These are phyloP conservation scores for Scleroderma bovista DNA, from an alignment of 768 basidiomycete genomes.

Conservation along the genomic window DNA sequence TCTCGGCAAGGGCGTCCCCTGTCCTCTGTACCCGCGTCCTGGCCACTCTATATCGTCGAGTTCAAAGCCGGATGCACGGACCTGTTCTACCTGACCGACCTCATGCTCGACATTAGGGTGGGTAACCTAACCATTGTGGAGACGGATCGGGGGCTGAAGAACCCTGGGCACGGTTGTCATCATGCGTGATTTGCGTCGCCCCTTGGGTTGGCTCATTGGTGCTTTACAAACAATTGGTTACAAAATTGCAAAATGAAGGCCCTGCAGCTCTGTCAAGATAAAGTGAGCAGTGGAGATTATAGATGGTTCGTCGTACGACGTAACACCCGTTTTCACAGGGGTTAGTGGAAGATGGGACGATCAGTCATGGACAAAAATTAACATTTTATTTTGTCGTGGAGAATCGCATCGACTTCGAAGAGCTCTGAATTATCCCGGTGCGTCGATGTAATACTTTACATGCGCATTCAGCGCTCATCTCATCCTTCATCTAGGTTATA, in stretches of 20 bases:
- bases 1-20: slow-evolving; percentile 90
- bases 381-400: no score
- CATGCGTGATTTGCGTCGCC: slow-evolving; percentile 62
- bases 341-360: slow-evolving; percentile 37
- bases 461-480: slow-evolving; percentile 1
- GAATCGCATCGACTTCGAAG: no score
- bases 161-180: slow-evolving; percentile 87
- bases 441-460: slow-evolving; percentile 2
- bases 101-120: slow-evolving; percentile 56
- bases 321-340: background rate
- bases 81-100: slow-evolving; percentile 84
- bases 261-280: no score
- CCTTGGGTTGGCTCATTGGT: slow-evolving; percentile 9
- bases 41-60: slow-evolving; percentile 93
- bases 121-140: slow-evolving; percentile 96
- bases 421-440: slow-evolving; percentile 94
- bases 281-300: no score
- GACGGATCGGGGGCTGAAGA: slow-evolving; percentile 91
- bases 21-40: slow-evolving; percentile 71
- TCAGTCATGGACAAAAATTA: no score
- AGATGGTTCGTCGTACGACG: slow-evolving; percentile 63
- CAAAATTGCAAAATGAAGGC: no score
- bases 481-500: no score
- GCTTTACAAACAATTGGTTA: slow-evolving; percentile 55
- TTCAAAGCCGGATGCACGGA: slow-evolving; percentile 98